Percentiles rank a stretch among this genome's conserved stretches.
Evolutionary conservation across 805 yeast species (phyloP).

Genomic region (Torulaspora indica): DNA sequence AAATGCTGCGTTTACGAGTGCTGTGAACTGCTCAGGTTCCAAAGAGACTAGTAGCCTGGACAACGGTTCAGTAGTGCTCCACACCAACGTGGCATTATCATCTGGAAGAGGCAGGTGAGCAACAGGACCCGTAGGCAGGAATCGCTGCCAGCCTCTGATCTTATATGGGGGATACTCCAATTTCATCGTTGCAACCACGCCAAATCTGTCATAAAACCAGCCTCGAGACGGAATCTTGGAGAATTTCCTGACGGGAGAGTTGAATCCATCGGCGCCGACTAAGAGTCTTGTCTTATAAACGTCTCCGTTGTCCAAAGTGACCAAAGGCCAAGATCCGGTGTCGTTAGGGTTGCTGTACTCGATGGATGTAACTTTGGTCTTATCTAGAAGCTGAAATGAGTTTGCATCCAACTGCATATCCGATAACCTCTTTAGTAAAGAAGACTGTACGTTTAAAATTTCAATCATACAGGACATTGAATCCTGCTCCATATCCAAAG

Average conservation of each 20-base stretch:
- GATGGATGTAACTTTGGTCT: slow-evolving; percentile 62
- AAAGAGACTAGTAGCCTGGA: slow-evolving; percentile 58
- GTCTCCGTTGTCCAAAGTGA: slow-evolving; percentile 63
- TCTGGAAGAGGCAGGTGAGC: slow-evolving; percentile 88
- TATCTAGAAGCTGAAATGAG: slow-evolving; percentile 49
- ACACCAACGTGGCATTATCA: slow-evolving; percentile 83
- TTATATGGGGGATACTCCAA: slow-evolving; percentile 67
- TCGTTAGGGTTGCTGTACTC: slow-evolving; percentile 33
- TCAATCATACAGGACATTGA: slow-evolving; percentile 80
- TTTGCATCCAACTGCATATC: slow-evolving; percentile 36
- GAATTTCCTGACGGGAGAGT: slow-evolving; percentile 83
- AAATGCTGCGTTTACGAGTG: slow-evolving; percentile 80
- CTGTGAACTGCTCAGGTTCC: slow-evolving; percentile 57
- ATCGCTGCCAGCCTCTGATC: slow-evolving; percentile 86
- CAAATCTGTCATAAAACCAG: slow-evolving; percentile 84
- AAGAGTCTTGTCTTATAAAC: slow-evolving; percentile 63
- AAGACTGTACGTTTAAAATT: slow-evolving; percentile 75
- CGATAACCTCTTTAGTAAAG: slow-evolving; percentile 51
- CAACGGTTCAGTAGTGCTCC: slow-evolving; percentile 81
- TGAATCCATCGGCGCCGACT: slow-evolving; percentile 93
- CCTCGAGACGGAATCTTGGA: slow-evolving; percentile 84
- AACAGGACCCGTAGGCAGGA: slow-evolving; percentile 85
- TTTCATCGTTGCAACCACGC: slow-evolving; percentile 86
- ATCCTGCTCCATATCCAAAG: slow-evolving; percentile 65
- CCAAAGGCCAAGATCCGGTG: slow-evolving; percentile 66